A percentile compares a stretch with the other conserved stretches of the same genome.
These are phyloP conservation scores for Alternaria sp. DNA, from an alignment of 2,329 filamentous ascomycete species.

Conservation along the genomic window DNA sequence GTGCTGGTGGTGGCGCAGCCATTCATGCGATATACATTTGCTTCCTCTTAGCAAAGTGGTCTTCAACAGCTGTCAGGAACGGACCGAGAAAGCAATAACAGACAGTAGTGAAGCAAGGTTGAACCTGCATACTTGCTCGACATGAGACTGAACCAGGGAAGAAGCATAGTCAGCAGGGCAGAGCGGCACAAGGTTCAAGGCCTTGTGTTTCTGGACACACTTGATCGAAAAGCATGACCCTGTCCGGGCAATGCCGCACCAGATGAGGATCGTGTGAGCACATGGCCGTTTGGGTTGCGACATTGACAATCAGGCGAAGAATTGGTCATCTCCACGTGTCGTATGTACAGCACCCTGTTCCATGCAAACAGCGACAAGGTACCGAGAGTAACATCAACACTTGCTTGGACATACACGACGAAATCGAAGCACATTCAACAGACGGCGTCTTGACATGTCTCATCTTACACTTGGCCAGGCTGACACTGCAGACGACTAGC, in stretches of 20 bases:
- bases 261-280: not conserved
- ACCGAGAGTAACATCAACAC: not conserved
- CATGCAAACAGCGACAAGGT: not conserved
- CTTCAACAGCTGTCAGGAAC: slow-evolving; percentile 10
- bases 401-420: not conserved
- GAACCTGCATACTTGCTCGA: slow-evolving; percentile 13
- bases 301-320: not conserved
- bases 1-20: not conserved
- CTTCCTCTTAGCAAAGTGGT: not conserved
- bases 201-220: not conserved
- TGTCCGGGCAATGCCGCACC: not conserved
- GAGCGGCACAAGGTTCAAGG: slow-evolving; percentile 6
- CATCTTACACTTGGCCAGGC: slow-evolving; percentile 20
- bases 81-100: slow-evolving; percentile 8
- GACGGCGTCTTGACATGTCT: not conserved
- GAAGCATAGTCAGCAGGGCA: slow-evolving; percentile 12
- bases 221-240: not conserved
- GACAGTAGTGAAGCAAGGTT: slow-evolving; percentile 8
- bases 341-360: not conserved
- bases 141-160: slow-evolving; percentile 15
- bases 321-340: not conserved
- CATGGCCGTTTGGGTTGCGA: not conserved
- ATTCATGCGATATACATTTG: not conserved
- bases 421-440: not conserved
- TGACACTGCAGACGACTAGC: slow-evolving; percentile 13